A percentile compares a stretch with the other conserved stretches of the same genome.
These are phyloP conservation scores for Seiridium cupressi DNA, from an alignment of 2,329 filamentous ascomycete genomes.

Conservation along the genomic window DNA sequence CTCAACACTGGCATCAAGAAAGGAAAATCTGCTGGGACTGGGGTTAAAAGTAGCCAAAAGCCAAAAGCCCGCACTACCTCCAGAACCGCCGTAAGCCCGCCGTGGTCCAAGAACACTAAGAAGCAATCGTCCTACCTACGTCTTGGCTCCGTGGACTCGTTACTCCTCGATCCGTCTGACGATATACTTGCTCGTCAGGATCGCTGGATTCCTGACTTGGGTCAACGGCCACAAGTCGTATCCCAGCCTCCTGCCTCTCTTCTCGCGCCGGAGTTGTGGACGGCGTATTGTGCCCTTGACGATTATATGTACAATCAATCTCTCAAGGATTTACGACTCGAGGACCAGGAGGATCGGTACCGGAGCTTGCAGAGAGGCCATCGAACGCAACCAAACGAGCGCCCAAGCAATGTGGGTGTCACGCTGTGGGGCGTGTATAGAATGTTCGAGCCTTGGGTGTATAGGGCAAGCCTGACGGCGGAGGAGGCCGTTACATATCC, in stretches of 20 bases:
- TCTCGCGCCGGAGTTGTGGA: background rate
- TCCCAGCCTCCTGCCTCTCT: background rate
- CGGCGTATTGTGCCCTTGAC: background rate
- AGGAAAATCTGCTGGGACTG: background rate
- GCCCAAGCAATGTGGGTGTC: background rate
- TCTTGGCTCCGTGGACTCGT: conserved; percentile 1
- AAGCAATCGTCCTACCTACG: background rate
- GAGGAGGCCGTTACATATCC: background rate
- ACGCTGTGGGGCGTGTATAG: background rate
- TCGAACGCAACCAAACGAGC: background rate
- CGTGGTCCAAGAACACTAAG: background rate
- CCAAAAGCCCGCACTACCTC: background rate
- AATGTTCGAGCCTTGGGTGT: background rate
- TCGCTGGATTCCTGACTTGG: background rate
- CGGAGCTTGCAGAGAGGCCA: background rate
- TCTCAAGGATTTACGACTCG: background rate
- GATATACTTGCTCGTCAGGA: background rate
- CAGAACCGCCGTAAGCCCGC: background rate
- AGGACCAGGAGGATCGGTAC: background rate
- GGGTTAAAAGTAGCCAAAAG: too few species aligned
- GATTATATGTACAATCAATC: background rate
- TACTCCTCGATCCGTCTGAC: background rate
- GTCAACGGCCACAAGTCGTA: background rate
- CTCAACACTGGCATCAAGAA: background rate
- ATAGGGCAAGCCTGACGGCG: background rate